Percentiles rank a stretch among this genome's conserved stretches.
These are phyloP conservation scores for Nissolia schottii DNA, from an alignment of 306 rosid species.

Conservation along the genomic window DNA sequence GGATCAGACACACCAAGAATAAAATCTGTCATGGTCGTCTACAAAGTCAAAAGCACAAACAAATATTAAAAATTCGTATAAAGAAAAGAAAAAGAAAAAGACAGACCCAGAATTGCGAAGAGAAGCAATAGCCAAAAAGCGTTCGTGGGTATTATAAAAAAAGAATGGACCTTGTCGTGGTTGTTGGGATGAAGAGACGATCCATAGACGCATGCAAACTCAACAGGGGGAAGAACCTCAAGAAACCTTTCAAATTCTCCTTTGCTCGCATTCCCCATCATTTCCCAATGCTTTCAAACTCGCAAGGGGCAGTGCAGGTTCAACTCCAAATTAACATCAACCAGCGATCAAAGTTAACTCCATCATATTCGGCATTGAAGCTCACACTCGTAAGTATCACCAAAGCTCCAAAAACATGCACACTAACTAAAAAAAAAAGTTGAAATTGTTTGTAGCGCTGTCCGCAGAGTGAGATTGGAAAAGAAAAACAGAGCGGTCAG, in stretches of 20 bases:
- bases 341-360: neutral
- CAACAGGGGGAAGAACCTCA: conserved; percentile 46
- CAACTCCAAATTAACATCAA: neutral
- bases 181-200: conserved; percentile 51
- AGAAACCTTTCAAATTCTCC: conserved; percentile 29
- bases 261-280: conserved; percentile 26
- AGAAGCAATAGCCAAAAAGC: neutral
- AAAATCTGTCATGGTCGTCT: conserved; percentile 49
- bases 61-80: neutral
- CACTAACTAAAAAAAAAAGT: neutral
- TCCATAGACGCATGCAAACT: conserved; percentile 49
- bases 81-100: neutral
- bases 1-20: conserved; percentile 63
- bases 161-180: conserved; percentile 36
- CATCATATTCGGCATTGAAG: neutral
- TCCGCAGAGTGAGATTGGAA: neutral
- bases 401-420: neutral
- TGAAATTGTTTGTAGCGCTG: neutral
- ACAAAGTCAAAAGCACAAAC: conserved; percentile 14
- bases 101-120: neutral
- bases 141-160: neutral
- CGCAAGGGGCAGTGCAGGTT: neutral
- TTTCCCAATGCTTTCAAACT: neutral
- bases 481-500: neutral
- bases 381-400: neutral